Evolutionary conservation across 1,139 yeast species (phyloP).

Genomic region (Sugiyamaella grinbergsii): DNA sequence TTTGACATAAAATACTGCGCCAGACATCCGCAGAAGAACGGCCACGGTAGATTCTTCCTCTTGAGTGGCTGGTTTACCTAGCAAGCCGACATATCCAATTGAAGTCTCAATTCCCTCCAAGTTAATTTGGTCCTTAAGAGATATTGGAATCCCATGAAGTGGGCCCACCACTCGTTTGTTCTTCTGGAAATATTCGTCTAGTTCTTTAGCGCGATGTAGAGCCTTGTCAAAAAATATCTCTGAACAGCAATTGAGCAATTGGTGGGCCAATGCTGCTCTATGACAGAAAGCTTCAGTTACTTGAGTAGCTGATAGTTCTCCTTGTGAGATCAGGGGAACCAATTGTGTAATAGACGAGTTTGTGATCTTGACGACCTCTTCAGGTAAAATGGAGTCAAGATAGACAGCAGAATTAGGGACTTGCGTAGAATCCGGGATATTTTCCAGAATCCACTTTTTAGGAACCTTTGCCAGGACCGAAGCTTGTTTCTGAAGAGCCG

Average conservation of each 20-base stretch:
- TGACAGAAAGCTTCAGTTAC: slow-evolving; percentile 57
- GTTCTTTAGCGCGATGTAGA: slow-evolving; percentile 48
- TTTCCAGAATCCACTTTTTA: slow-evolving; percentile 18
- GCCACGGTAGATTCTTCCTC: slow-evolving; percentile 41
- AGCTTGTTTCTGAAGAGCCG: slow-evolving; percentile 18
- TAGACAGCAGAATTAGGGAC: slow-evolving; percentile 3
- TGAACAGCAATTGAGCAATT: slow-evolving; percentile 37
- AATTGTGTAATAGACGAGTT: slow-evolving; percentile 35
- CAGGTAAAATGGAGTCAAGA: slow-evolving; percentile 22
- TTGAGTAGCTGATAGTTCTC: slow-evolving; percentile 48
- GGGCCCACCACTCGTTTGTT: slow-evolving; percentile 36
- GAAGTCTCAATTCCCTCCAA: slow-evolving; percentile 49
- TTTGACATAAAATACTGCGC: slow-evolving; percentile 59
- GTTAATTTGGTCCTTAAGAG: slow-evolving; percentile 53
- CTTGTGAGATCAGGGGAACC: slow-evolving; percentile 45
- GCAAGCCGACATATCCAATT: slow-evolving; percentile 46
- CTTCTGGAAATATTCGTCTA: slow-evolving; percentile 45
- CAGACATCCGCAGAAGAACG: slow-evolving; percentile 48
- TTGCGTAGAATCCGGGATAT: slow-evolving; percentile 8
- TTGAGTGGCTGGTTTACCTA: slow-evolving; percentile 34
- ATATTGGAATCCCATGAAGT: slow-evolving; percentile 55
- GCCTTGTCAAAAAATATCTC: slow-evolving; percentile 39
- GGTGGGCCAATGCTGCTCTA: slow-evolving; percentile 52
- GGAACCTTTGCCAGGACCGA: slow-evolving; percentile 19
- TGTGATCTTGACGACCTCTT: slow-evolving; percentile 21